Conservation (phyloP, 2,329 filamentous ascomycete species). For the Lachnellula cervina region DNA sequence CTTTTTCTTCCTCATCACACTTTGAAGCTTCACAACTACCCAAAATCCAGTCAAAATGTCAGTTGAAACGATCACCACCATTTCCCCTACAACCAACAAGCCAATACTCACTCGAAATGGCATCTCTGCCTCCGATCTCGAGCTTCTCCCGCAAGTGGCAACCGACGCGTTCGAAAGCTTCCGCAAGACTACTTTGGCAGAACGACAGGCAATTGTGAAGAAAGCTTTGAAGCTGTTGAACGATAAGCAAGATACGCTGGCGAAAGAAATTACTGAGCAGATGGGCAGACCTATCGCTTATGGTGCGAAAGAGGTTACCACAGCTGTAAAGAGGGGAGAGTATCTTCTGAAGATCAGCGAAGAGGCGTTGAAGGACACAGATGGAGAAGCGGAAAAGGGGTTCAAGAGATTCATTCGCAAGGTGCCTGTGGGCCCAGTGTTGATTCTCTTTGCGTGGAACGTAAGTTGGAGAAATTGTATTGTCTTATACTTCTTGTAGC, state of each 20-base stretch:
- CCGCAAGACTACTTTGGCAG: conserved; percentile 66
- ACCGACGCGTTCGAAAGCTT: conserved; percentile 72
- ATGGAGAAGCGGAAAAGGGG: conserved; percentile 77
- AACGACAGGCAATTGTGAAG: conserved; percentile 75
- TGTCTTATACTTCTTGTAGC: conserved; percentile 8
- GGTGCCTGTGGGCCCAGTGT: conserved; percentile 77
- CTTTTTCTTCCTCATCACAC: conserved; percentile 4
- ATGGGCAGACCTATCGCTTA: conserved; percentile 94
- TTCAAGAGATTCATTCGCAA: conserved; percentile 90
- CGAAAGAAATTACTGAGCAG: conserved; percentile 81
- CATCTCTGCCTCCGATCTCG: conserved; percentile 64
- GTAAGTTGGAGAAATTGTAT: conserved; percentile 47
- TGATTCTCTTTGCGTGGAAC: conserved; percentile 95
- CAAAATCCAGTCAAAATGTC: conserved; percentile 44
- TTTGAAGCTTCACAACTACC: not conserved
- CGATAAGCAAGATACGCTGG: conserved; percentile 72
- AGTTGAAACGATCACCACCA: conserved; percentile 65
- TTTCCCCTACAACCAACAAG: conserved; percentile 87
- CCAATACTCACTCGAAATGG: conserved; percentile 75
- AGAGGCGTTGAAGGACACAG: conserved; percentile 72
- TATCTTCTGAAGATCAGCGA: conserved; percentile 81
- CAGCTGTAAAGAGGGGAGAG: conserved; percentile 78
- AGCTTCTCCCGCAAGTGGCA: conserved; percentile 65
- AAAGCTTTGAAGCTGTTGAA: conserved; percentile 69
- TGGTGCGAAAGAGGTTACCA: conserved; percentile 75